Evolutionary conservation across 331 rosid species (phyloP).

Genomic region (Pyrus hybrid): DNA sequence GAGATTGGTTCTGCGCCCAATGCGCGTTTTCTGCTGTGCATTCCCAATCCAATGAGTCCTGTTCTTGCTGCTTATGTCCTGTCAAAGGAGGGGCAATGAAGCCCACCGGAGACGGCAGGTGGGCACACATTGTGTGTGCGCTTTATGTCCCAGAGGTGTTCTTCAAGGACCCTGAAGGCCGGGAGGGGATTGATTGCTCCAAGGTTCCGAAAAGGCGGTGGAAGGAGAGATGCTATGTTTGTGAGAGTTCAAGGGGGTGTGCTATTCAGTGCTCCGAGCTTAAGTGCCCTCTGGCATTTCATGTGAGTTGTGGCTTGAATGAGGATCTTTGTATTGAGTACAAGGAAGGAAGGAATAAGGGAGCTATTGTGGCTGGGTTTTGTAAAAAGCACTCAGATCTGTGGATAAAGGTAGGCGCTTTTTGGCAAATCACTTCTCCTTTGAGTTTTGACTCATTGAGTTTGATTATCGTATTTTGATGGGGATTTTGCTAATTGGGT

Average conservation of each 20-base stretch:
- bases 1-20: slow-evolving; percentile 72
- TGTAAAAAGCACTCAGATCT: slow-evolving; percentile 56
- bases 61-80: slow-evolving; percentile 55
- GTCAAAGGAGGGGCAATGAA: slow-evolving; percentile 62
- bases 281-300: slow-evolving; percentile 61
- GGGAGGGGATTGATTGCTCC: slow-evolving; percentile 81
- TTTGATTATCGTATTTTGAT: neutral
- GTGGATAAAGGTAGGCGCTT: slow-evolving; percentile 60
- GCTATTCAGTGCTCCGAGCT: slow-evolving; percentile 64
- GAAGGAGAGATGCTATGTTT: slow-evolving; percentile 55
- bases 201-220: slow-evolving; percentile 56
- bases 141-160: slow-evolving; percentile 74
- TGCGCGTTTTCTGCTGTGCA: slow-evolving; percentile 24
- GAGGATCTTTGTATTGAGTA: slow-evolving; percentile 76
- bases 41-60: neutral
- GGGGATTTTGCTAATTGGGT: neutral
- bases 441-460: neutral
- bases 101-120: slow-evolving; percentile 30
- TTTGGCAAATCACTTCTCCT: neutral
- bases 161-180: slow-evolving; percentile 63
- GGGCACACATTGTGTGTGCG: slow-evolving; percentile 76
- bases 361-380: slow-evolving; percentile 84
- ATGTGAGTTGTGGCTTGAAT: slow-evolving; percentile 64
- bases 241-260: slow-evolving; percentile 45
- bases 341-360: slow-evolving; percentile 49